Conservation (phyloP, 2,329 filamentous ascomycete species). For the Fusarium goolgardi region DNA sequence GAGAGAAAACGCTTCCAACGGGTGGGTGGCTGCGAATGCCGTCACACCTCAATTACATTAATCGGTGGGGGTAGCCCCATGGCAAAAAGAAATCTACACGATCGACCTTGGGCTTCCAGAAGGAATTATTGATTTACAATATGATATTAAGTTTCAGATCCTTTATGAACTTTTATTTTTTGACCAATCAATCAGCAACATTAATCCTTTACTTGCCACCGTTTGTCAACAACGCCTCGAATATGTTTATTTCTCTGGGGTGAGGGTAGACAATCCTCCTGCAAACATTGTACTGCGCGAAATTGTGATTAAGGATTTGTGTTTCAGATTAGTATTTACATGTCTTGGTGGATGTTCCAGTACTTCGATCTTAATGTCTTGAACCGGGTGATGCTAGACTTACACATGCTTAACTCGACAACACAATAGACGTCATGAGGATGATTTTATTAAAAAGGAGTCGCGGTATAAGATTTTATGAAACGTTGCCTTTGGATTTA, state of each 20-base stretch:
- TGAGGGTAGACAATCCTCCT: background rate
- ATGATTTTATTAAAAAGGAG: background rate
- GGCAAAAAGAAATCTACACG: slow-evolving; percentile 26
- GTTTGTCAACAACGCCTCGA: background rate
- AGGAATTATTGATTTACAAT: slow-evolving; percentile 8
- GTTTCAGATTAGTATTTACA: background rate
- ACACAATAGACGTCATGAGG: background rate
- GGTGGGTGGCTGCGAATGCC: slow-evolving; percentile 18
- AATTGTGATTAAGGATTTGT: background rate
- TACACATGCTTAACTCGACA: background rate
- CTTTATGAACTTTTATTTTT: slow-evolving; percentile 4
- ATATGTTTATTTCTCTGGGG: background rate
- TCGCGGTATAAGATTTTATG: background rate
- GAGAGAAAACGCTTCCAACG: background rate
- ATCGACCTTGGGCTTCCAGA: slow-evolving; percentile 24
- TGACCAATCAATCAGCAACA: slow-evolving; percentile 13
- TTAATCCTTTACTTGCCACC: background rate
- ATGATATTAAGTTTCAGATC: slow-evolving; percentile 17
- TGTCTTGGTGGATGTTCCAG: background rate
- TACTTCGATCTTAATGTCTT: background rate
- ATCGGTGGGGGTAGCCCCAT: slow-evolving; percentile 21
- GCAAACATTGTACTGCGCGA: background rate
- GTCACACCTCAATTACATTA: slow-evolving; percentile 20
- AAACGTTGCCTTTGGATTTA: background rate
- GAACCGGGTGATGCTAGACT: background rate